These are phyloP conservation scores for Triangularia verruculosa DNA, from an alignment of 2,329 filamentous ascomycete genomes.

Conservation along the genomic window DNA sequence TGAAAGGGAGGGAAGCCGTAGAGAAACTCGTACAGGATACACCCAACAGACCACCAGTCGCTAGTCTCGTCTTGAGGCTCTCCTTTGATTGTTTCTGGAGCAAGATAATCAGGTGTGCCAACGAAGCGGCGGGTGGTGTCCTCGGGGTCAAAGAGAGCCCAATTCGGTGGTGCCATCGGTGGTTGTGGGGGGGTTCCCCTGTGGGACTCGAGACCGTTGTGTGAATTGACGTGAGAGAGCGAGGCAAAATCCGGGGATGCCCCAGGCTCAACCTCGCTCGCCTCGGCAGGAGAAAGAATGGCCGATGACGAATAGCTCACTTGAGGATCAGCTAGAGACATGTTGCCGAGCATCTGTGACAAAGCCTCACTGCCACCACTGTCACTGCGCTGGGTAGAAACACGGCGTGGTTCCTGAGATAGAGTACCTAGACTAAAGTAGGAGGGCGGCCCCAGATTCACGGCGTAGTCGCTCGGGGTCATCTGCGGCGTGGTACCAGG, in stretches of 20 bases:
- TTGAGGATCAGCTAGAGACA: constrained; percentile 67
- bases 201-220: constrained; percentile 42
- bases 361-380: constrained; percentile 87
- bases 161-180: constrained; percentile 80
- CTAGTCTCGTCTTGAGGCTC: constrained; percentile 95
- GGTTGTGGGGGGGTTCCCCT: constrained; percentile 60
- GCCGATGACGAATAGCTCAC: constrained; percentile 43
- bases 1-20: constrained; percentile 95
- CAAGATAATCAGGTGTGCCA: constrained; percentile 93
- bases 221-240: constrained; percentile 53
- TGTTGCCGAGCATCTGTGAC: constrained; percentile 75
- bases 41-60: constrained; percentile 99
- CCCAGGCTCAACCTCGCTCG: constrained; percentile 65
- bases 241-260: constrained; percentile 74
- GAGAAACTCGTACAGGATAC: constrained; percentile 94
- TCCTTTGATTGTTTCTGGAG: constrained; percentile 93
- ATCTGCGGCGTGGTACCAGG: constrained; percentile 83
- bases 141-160: constrained; percentile 92
- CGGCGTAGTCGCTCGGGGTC: constrained; percentile 67
- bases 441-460: constrained; percentile 75
- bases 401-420: constrained; percentile 59
- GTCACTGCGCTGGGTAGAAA: constrained; percentile 84
- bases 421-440: constrained; percentile 76
- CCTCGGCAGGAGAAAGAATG: constrained; percentile 66
- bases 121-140: constrained; percentile 92